A percentile compares a stretch with the other conserved stretches of the same genome.
Conservation (phyloP, 1,139 yeast genomes). For the Taphrina confusa region DNA sequence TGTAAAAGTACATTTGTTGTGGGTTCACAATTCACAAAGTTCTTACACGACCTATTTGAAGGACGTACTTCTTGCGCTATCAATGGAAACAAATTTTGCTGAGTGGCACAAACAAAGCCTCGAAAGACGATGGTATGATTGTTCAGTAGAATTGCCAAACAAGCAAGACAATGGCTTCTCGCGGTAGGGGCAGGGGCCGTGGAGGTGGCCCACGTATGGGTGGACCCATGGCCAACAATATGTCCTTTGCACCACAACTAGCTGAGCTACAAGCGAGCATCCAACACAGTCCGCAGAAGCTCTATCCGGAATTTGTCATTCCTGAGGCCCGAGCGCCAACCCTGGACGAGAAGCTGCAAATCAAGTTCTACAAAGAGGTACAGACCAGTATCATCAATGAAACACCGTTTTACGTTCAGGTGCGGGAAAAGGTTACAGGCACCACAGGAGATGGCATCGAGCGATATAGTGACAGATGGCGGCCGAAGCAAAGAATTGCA, state of each 20-base stretch:
- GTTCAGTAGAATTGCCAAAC: no score
- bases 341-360: conserved; percentile 20
- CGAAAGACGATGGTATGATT: no score
- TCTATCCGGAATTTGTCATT: conserved; percentile 21
- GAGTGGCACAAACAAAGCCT: no score
- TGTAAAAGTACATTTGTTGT: no score
- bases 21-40: no score
- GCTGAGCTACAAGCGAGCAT: conserved; percentile 18
- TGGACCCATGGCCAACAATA: conserved; percentile 30
- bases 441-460: conserved; percentile 27
- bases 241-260: conserved; percentile 12
- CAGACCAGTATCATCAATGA: conserved; percentile 19
- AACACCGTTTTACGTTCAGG: conserved; percentile 17
- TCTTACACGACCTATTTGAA: no score
- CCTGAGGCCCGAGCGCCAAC: conserved; percentile 11
- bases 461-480: conserved; percentile 24
- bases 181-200: conserved; percentile 32
- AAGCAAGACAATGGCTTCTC: conserved; percentile 11
- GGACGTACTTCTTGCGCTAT: no score
- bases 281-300: conserved; percentile 22
- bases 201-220: conserved; percentile 33
- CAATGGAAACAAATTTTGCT: no score
- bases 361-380: conserved; percentile 27
- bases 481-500: conserved; percentile 17
- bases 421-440: conserved; percentile 13